Evolutionary conservation across 371 early-diverging fungal genomes (phyloP).

Genomic region (Mucor indicus): DNA sequence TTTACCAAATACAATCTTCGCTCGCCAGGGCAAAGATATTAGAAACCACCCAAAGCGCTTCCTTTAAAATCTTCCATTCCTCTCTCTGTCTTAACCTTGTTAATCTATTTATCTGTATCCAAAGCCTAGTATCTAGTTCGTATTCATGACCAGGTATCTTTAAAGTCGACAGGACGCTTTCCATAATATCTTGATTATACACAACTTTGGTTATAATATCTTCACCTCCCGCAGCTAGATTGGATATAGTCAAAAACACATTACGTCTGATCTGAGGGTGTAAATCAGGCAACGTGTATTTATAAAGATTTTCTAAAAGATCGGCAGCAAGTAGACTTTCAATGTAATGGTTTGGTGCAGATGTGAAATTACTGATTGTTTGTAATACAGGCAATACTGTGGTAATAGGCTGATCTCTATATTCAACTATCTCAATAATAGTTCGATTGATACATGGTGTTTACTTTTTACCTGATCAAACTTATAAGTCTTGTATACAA

Average conservation of each 20-base stretch:
- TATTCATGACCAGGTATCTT: slow-evolving; percentile 16
- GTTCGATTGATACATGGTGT: too few species aligned
- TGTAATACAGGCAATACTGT: slow-evolving; percentile 17
- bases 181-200: slow-evolving; percentile 32
- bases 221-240: slow-evolving; percentile 40
- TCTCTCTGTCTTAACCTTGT: too few species aligned
- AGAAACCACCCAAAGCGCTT: slow-evolving; percentile 40
- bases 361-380: slow-evolving; percentile 44
- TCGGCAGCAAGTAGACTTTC: slow-evolving; percentile 35
- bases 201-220: slow-evolving; percentile 33
- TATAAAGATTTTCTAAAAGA: slow-evolving; percentile 27
- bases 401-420: background rate
- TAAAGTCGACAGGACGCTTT: slow-evolving; percentile 21
- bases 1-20: slow-evolving; percentile 14
- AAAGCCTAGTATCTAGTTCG: too few species aligned
- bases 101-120: too few species aligned
- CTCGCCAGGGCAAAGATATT: slow-evolving; percentile 36
- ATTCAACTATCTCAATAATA: background rate
- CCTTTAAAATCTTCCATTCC: slow-evolving; percentile 43
- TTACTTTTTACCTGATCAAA: slow-evolving; percentile 10
- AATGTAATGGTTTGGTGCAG: slow-evolving; percentile 40
- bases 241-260: slow-evolving; percentile 39
- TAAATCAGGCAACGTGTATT: slow-evolving; percentile 9
- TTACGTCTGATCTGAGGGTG: slow-evolving; percentile 26
- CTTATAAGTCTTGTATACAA: slow-evolving; percentile 10